These are phyloP conservation scores for Lepidium didymum DNA, from an alignment of 345 rosid species.

Conservation along the genomic window DNA sequence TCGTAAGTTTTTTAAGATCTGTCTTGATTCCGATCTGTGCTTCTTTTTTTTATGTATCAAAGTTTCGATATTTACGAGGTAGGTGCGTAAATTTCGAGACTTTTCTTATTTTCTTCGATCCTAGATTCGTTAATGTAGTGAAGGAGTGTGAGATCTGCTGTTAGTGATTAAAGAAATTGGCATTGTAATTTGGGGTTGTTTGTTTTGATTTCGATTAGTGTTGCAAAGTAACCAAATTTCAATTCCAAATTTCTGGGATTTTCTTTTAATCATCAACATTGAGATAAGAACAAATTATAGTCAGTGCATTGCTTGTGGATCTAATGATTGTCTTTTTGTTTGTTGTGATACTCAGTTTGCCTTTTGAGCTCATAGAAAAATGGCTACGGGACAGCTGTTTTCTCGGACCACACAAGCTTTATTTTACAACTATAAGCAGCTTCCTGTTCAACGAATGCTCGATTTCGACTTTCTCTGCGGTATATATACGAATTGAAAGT, in stretches of 20 bases:
- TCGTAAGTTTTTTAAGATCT: neutral
- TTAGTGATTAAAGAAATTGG: neutral
- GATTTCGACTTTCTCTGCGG: conserved; percentile 99
- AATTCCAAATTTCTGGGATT: neutral
- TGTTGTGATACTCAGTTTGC: conserved; percentile 30
- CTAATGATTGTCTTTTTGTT: neutral
- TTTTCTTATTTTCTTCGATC: neutral
- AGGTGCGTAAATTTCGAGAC: neutral
- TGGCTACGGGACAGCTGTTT: conserved; percentile 97
- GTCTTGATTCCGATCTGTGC: conserved; percentile 12
- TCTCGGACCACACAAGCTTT: conserved; percentile 87
- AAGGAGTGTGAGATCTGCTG: neutral
- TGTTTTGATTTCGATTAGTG: neutral
- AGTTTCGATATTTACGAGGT: conserved; percentile 33
- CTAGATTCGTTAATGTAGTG: conserved; percentile 5
- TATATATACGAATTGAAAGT: neutral
- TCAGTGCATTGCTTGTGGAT: conserved; percentile 8
- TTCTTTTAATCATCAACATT: neutral
- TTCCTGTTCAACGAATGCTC: conserved; percentile 98
- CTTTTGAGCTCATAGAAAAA: conserved; percentile 19
- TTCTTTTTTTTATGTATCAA: neutral
- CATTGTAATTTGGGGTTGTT: neutral
- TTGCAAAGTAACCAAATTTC: neutral
- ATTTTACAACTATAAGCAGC: conserved; percentile 95
- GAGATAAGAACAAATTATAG: neutral